Evolutionary conservation across 495 filamentous ascomycete species (phyloP).

Genomic region (Oidiodendron maius): DNA sequence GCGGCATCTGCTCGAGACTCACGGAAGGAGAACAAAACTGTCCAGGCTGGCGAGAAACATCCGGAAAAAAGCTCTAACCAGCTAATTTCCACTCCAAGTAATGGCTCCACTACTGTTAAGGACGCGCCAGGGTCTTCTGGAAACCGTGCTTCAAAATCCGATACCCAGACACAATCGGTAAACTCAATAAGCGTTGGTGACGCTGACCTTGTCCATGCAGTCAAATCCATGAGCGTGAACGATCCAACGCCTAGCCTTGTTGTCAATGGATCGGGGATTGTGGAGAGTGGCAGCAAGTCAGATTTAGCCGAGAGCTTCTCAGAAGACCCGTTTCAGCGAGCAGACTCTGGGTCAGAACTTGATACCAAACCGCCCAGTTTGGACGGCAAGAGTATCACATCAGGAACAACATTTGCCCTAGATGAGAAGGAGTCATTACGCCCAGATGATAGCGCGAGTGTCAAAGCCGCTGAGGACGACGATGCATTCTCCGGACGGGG

Average conservation of each 20-base stretch:
- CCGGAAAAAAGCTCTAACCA: not conserved
- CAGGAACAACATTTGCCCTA: slow-evolving; percentile 82
- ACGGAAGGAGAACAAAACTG: slow-evolving; percentile 18
- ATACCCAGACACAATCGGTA: not conserved
- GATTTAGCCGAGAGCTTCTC: slow-evolving; percentile 16
- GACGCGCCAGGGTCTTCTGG: not conserved
- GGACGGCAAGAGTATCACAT: slow-evolving; percentile 87
- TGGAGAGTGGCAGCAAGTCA: slow-evolving; percentile 5
- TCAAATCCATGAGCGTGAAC: slow-evolving; percentile 31
- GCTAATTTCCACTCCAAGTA: not conserved
- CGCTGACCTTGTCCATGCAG: slow-evolving; percentile 29
- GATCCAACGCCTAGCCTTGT: slow-evolving; percentile 37
- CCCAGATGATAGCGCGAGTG: slow-evolving; percentile 89
- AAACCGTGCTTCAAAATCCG: not conserved
- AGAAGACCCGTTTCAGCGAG: slow-evolving; percentile 34
- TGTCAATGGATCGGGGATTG: slow-evolving; percentile 39
- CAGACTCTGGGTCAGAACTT: slow-evolving; percentile 66
- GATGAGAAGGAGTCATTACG: slow-evolving; percentile 93
- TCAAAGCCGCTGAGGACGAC: slow-evolving; percentile 84
- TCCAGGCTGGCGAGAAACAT: not conserved
- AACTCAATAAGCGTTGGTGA: slow-evolving; percentile 12
- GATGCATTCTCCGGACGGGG: slow-evolving; percentile 69
- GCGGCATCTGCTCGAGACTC: slow-evolving; percentile 9
- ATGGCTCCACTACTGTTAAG: not conserved
- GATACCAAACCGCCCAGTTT: slow-evolving; percentile 81